Evolutionary conservation across 192 early-diverging fungal species (phyloP).

Genomic region (Entomortierella chlamydospora): DNA sequence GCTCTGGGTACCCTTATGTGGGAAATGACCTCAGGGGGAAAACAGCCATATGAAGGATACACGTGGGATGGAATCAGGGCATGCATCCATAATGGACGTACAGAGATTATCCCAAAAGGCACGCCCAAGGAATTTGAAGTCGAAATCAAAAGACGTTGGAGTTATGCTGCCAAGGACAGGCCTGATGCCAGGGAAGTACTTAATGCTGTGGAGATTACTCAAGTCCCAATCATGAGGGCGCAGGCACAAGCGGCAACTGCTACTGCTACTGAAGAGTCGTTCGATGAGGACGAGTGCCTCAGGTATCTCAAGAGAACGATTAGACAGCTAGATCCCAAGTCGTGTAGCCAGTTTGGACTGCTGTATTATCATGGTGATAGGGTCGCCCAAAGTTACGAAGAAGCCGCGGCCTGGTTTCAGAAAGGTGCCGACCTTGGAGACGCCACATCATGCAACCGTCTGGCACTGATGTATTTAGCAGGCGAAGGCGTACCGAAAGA

Average conservation of each 20-base stretch:
- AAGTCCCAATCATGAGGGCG: no score
- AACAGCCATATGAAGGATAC: constrained; percentile 9
- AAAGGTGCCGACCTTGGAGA: background rate
- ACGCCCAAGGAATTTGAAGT: background rate
- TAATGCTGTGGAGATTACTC: background rate
- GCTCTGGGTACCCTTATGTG: constrained; percentile 34
- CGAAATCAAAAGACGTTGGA: constrained; percentile 11
- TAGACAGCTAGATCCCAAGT: no score
- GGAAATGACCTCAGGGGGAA: constrained; percentile 18
- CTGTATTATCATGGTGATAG: constrained; percentile 15
- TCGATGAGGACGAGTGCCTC: background rate
- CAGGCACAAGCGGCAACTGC: no score
- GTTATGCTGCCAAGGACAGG: background rate
- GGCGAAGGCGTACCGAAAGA: no score
- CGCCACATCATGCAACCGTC: no score
- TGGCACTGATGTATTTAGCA: no score
- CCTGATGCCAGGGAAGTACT: background rate
- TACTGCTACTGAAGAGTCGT: no score
- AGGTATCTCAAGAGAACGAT: no score
- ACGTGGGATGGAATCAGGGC: constrained; percentile 12
- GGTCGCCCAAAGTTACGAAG: constrained; percentile 3
- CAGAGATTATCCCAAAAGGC: background rate
- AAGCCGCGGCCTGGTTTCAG: background rate
- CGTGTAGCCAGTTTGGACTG: background rate
- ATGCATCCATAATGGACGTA: background rate